These are phyloP conservation scores for Curvularia lunata DNA, from an alignment of 2,329 filamentous ascomycete species.

Conservation along the genomic window DNA sequence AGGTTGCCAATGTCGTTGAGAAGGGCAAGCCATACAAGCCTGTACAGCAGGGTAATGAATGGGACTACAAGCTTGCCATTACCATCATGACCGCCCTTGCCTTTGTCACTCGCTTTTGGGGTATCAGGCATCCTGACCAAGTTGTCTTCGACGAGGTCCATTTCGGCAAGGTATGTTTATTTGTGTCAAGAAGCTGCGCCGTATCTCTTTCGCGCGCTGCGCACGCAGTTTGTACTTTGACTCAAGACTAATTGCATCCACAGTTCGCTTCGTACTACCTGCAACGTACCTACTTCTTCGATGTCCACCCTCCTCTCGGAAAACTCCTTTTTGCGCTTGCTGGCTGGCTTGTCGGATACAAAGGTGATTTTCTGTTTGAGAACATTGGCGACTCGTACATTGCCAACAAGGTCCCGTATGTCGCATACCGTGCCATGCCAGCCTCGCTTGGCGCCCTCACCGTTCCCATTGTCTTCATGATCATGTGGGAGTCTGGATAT, in stretches of 20 bases:
- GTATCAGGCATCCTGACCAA: constrained; percentile 92
- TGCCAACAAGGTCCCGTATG: constrained; percentile 94
- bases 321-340: constrained; percentile 97
- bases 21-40: constrained; percentile 46
- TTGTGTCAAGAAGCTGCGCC: neutral
- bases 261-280: constrained; percentile 75
- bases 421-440: constrained; percentile 92
- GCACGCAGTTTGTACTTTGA: neutral
- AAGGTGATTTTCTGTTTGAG: constrained; percentile 96
- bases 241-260: constrained; percentile 25
- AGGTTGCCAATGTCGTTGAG: constrained; percentile 36
- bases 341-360: constrained; percentile 96
- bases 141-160: constrained; percentile 99
- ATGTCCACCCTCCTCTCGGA: constrained; percentile 96
- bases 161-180: constrained; percentile 89
- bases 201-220: neutral
- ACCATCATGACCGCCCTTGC: constrained; percentile 79
- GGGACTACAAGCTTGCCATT: constrained; percentile 83
- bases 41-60: constrained; percentile 63
- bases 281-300: constrained; percentile 98
- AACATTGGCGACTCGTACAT: constrained; percentile 99
- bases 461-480: constrained; percentile 90
- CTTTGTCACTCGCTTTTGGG: constrained; percentile 93
- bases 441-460: constrained; percentile 91
- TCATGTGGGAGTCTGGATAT: constrained; percentile 99